phyloP scores from a whole-genome alignment of 805 yeast species.

The Yarrowia deformans region DNA sequence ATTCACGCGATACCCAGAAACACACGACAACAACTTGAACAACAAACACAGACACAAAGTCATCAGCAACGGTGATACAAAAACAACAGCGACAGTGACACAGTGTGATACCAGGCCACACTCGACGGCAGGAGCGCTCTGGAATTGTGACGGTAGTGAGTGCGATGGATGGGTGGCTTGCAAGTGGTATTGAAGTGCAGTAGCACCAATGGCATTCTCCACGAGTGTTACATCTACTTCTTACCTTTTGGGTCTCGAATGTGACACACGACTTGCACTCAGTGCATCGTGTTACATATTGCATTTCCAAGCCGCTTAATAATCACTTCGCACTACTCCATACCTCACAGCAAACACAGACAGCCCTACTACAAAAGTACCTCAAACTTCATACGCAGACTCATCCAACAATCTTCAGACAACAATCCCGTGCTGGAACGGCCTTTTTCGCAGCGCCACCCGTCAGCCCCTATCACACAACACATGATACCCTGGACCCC shows the following conservation, averaged over 20 bases:
- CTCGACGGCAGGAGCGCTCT: not conserved
- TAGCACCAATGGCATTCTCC: not conserved
- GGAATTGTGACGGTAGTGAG: not conserved
- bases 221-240: too few species aligned
- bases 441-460: not conserved
- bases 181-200: too few species aligned
- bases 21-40: not conserved
- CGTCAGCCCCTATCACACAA: not conserved
- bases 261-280: not conserved
- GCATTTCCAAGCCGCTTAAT: not conserved
- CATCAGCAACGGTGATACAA: not conserved
- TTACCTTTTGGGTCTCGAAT: not conserved
- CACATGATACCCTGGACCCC: slow-evolving; percentile 11
- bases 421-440: not conserved
- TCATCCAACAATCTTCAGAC: not conserved
- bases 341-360: too few species aligned
- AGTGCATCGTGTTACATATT: not conserved
- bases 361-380: not conserved
- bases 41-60: not conserved
- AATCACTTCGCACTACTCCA: not conserved
- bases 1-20: slow-evolving; percentile 3
- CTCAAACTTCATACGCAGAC: not conserved
- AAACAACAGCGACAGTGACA: not conserved
- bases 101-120: not conserved
- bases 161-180: too few species aligned